Evolutionary conservation across 2,329 filamentous ascomycete genomes (phyloP).

Genomic region (Colletotrichum viniferum): DNA sequence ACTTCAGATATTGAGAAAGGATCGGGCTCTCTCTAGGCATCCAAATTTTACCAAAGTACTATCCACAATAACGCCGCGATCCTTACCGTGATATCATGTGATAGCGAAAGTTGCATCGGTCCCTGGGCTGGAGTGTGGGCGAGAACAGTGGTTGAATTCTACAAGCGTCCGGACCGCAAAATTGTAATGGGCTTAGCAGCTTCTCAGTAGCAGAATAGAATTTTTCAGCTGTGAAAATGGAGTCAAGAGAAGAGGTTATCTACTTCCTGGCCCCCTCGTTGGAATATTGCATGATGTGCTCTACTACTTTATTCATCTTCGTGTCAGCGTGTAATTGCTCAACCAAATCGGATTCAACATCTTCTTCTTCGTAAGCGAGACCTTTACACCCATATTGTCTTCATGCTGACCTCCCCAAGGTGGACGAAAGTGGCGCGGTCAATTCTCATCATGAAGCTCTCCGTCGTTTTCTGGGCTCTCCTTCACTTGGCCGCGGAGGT

Average conservation of each 20-base stretch:
- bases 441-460: neutral
- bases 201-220: neutral
- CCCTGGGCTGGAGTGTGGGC: neutral
- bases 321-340: neutral
- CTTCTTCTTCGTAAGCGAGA: neutral
- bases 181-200: neutral
- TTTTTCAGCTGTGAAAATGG: accelerated
- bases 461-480: neutral
- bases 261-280: accelerated
- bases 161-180: accelerated
- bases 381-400: neutral
- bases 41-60: neutral
- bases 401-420: neutral
- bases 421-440: neutral
- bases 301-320: neutral
- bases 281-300: neutral
- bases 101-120: neutral
- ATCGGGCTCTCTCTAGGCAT: neutral
- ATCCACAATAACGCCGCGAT: neutral
- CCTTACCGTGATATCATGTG: neutral
- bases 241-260: neutral
- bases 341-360: accelerated
- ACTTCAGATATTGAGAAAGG: neutral
- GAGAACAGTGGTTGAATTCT: neutral
- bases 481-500: neutral